A percentile compares a stretch with the other conserved stretches of the same genome.
Evolutionary conservation across 441 rosid genomes (phyloP).

Genomic region (Dalechampia spathulata): DNA sequence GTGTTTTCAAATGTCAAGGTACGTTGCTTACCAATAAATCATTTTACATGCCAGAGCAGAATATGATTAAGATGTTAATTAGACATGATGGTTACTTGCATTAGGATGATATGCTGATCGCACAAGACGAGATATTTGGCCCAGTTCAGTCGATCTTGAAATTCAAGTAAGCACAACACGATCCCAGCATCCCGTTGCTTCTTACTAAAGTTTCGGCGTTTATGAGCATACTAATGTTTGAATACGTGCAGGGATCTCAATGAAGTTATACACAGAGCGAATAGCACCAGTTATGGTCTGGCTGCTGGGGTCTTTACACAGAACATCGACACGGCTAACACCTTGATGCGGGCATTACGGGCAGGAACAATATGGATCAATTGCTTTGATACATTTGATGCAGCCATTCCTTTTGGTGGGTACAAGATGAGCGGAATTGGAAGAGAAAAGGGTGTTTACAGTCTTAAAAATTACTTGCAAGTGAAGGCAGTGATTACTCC

Average conservation of each 20-base stretch:
- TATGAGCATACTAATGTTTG: not conserved
- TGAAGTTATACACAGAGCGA: conserved; percentile 73
- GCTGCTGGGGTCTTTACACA: conserved; percentile 88
- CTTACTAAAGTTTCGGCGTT: no score
- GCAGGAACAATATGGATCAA: conserved; percentile 86
- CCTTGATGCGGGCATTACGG: conserved; percentile 52
- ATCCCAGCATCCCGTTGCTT: no score
- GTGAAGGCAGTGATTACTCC: conserved; percentile 86
- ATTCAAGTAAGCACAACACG: conserved; percentile 58
- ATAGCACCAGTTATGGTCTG: conserved; percentile 49
- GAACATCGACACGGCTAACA: conserved; percentile 60
- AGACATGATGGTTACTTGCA: not conserved
- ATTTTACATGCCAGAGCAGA: not conserved
- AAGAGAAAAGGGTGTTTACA: conserved; percentile 85
- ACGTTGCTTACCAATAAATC: not conserved
- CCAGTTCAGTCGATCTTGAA: conserved; percentile 91
- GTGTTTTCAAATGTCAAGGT: conserved; percentile 84
- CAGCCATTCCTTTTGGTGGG: conserved; percentile 90
- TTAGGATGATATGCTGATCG: conserved; percentile 83
- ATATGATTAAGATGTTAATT: not conserved
- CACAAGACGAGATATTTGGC: conserved; percentile 83
- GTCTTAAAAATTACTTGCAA: conserved; percentile 80
- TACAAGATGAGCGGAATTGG: conserved; percentile 94
- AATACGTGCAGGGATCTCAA: conserved; percentile 45
- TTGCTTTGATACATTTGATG: conserved; percentile 80